Percentiles rank a stretch among this genome's conserved stretches.
These are phyloP conservation scores for Zasmidium angulare DNA, from an alignment of 2,329 filamentous ascomycete species.

Conservation along the genomic window DNA sequence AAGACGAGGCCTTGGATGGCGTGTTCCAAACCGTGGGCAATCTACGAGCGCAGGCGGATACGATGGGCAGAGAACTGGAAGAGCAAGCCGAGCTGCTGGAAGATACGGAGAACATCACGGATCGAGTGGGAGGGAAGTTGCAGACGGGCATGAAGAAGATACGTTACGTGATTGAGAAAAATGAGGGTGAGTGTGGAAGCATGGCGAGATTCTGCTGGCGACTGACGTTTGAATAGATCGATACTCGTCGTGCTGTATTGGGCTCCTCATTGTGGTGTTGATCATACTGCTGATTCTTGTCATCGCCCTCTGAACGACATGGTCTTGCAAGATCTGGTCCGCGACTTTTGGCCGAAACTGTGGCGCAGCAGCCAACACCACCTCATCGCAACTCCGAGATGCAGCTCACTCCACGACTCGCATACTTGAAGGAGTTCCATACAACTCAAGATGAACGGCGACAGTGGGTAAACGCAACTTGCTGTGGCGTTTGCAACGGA, in stretches of 20 bases:
- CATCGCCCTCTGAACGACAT: slow-evolving; percentile 54
- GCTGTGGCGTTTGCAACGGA: not conserved
- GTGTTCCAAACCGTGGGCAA: slow-evolving; percentile 94
- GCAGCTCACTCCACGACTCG: too few relatives aligned
- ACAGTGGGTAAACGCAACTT: slow-evolving; percentile 23
- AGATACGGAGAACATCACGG: slow-evolving; percentile 78
- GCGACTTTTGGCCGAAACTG: slow-evolving; percentile 4
- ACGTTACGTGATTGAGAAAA: slow-evolving; percentile 77
- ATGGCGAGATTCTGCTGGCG: slow-evolving; percentile 15
- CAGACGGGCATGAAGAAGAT: slow-evolving; percentile 85
- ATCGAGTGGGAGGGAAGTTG: slow-evolving; percentile 82
- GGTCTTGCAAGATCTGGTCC: not conserved
- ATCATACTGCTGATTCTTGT: slow-evolving; percentile 83
- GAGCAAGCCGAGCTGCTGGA: slow-evolving; percentile 90
- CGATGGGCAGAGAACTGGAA: slow-evolving; percentile 94
- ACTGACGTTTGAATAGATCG: slow-evolving; percentile 49
- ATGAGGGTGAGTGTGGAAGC: slow-evolving; percentile 70
- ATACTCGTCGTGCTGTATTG: slow-evolving; percentile 88
- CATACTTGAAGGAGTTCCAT: slow-evolving; percentile 3
- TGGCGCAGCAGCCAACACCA: slow-evolving; percentile 13
- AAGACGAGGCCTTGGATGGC: slow-evolving; percentile 88
- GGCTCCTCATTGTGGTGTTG: slow-evolving; percentile 79
- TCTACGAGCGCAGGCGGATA: slow-evolving; percentile 82
- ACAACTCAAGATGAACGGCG: slow-evolving; percentile 31
- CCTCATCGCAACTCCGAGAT: not conserved